phyloP scores from a whole-genome alignment of 139 green algal genomes.

The Closterium sp. region DNA sequence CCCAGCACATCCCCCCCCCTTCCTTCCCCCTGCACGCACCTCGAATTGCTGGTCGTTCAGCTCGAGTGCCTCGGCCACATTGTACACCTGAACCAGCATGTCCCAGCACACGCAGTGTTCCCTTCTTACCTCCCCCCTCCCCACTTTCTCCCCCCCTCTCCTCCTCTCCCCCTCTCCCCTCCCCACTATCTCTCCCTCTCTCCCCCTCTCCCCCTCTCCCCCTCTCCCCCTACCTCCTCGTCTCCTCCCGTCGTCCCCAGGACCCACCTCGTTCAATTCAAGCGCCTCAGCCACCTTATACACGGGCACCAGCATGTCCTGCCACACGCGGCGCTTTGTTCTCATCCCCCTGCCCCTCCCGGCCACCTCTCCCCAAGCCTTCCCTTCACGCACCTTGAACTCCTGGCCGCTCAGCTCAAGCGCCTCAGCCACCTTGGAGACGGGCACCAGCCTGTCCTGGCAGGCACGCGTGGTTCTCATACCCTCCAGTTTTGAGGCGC shows the following conservation, averaged over 20 bases:
- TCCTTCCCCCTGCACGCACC: background rate
- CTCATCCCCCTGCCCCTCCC: no score
- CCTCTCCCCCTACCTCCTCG: no score
- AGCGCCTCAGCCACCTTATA: slow-evolving; percentile 18
- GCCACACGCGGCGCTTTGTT: no score
- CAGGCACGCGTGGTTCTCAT: no score
- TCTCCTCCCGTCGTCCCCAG: background rate
- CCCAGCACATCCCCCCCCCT: background rate
- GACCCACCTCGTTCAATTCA: background rate
- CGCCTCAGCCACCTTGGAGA: slow-evolving; percentile 6
- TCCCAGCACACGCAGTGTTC: slow-evolving; percentile 20
- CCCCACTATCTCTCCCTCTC: background rate
- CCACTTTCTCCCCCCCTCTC: no score
- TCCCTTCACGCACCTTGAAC: slow-evolving; percentile 17
- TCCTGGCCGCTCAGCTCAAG: slow-evolving; percentile 11
- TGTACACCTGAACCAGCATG: slow-evolving; percentile 28
- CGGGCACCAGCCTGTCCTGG: slow-evolving; percentile 36
- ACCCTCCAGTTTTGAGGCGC: no score
- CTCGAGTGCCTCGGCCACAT: slow-evolving; percentile 14
- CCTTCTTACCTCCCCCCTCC: no score
- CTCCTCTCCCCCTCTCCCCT: background rate
- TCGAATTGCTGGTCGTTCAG: slow-evolving; percentile 1
- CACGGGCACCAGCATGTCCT: slow-evolving; percentile 35
- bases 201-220: no score
- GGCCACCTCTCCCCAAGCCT: no score